Evolutionary conservation across 2,329 filamentous ascomycete species (phyloP), one percentile per base, ranked within the genome.

Genomic region (Colletotrichum neosansevieriae): DNA sequence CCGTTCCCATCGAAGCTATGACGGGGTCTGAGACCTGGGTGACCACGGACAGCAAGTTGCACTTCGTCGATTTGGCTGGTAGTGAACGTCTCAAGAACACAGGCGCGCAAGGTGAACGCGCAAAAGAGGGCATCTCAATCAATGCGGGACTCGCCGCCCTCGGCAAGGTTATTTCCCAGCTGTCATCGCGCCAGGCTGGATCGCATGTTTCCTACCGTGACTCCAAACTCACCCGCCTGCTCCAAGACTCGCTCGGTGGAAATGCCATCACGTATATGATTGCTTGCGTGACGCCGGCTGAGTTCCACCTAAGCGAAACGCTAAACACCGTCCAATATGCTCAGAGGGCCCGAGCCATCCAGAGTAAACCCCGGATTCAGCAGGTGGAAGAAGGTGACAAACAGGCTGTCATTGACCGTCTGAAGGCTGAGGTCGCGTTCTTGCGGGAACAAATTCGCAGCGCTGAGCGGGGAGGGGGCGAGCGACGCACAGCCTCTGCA

Each of bases 181-280:
- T 99, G 47, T 99, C 96, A 1, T 97, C 94, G 17, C 92, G 94
- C 68, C 91, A 94, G 72, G 83, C 92, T 50, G 94, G 94, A 54
- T 91, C 94, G 4, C 94, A 98, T 80, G 94, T 99, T 65, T 99
- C 96, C 2, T 99, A 99, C 78, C 93, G 96, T 71, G 96, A 99
- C 81, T 98, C 96, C n/a, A 94, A 94, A 78, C 89, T 99, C 73
- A 99, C 96, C 11, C 91, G 96, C 68, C 85, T 99, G 24, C 88
- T 99, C 17, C 96, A 99, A 83, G 96, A 99, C 80, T 99, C 96
- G 0, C 86, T 99, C 5, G 96, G 96, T 65, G 96, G 96, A 4
- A 98, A 97, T 77, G 96, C 96, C 40, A 97, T 98, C 77, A 99
- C 96, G 0, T 99, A 98, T 82, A 98, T 99, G 96, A 96, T 99